Conservation (phyloP, 2,329 filamentous ascomycete species). For the Pseudocercospora crystallina region DNA sequence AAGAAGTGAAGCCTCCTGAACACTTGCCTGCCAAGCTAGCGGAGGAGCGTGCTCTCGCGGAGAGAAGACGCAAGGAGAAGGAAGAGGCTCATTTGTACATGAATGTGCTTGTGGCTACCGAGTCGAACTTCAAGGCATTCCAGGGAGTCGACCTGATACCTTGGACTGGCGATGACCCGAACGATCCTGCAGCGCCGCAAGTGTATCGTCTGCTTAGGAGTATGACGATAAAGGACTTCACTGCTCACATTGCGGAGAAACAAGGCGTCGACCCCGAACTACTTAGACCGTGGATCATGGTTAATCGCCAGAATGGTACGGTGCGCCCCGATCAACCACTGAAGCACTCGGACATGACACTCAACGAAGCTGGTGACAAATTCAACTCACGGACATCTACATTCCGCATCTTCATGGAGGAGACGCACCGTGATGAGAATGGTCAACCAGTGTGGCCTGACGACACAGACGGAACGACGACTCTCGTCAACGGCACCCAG, state of each 20-base stretch:
- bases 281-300: conserved; percentile 92
- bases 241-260: conserved; percentile 68
- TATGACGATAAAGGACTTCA: conserved; percentile 75
- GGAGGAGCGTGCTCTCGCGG: conserved; percentile 75
- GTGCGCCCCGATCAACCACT: conserved; percentile 87
- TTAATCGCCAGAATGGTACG: conserved; percentile 97
- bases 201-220: conserved; percentile 71
- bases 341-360: conserved; percentile 68
- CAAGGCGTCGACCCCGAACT: conserved; percentile 65
- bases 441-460: conserved; percentile 73
- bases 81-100: conserved; percentile 95
- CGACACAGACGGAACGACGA: conserved; percentile 53
- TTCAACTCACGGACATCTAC: conserved; percentile 66
- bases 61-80: conserved; percentile 79
- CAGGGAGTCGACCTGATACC: conserved; percentile 76
- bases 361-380: conserved; percentile 65
- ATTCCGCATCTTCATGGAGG: conserved; percentile 85
- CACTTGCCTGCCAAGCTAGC: conserved; percentile 78
- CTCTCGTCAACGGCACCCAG: conserved; percentile 43
- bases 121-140: conserved; percentile 76
- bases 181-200: conserved; percentile 69
- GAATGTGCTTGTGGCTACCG: conserved; percentile 75
- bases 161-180: conserved; percentile 57
- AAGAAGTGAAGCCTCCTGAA: conserved; percentile 73
- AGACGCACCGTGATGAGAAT: conserved; percentile 66